A percentile compares a stretch with the other conserved stretches of the same genome.
phyloP scores from a whole-genome alignment of 2,329 filamentous ascomycete genomes.

The Dactylellina haptotyla region DNA sequence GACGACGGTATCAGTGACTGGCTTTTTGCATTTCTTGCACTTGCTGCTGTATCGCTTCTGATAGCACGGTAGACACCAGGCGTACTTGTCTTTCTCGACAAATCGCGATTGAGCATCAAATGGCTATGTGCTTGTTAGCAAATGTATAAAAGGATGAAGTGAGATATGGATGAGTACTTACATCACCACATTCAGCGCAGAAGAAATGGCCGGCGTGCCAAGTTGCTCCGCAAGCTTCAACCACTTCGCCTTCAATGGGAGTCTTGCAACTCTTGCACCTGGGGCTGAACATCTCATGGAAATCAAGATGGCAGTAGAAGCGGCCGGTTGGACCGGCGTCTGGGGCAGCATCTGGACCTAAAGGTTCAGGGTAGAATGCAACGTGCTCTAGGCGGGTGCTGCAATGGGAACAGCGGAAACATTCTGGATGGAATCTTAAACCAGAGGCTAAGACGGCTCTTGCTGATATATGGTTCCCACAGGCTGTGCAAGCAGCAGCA shows the following conservation, averaged over 20 bases:
- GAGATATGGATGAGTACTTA: slow-evolving; percentile 34
- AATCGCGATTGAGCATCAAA: slow-evolving; percentile 70
- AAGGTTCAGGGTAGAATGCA: slow-evolving; percentile 92
- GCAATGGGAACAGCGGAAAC: slow-evolving; percentile 89
- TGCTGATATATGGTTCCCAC: slow-evolving; percentile 83
- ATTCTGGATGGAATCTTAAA: slow-evolving; percentile 88
- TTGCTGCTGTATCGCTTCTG: slow-evolving; percentile 89
- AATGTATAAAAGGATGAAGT: neutral
- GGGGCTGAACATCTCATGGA: slow-evolving; percentile 92
- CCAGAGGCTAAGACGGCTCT: slow-evolving; percentile 87
- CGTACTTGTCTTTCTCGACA: slow-evolving; percentile 96
- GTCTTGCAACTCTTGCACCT: slow-evolving; percentile 96
- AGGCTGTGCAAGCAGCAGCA: slow-evolving; percentile 82
- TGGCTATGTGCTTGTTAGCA: slow-evolving; percentile 52
- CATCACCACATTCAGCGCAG: slow-evolving; percentile 95
- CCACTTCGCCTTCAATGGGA: slow-evolving; percentile 92
- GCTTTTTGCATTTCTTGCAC: slow-evolving; percentile 83
- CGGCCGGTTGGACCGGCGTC: slow-evolving; percentile 71
- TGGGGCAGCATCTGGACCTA: slow-evolving; percentile 29
- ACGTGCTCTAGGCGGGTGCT: slow-evolving; percentile 89
- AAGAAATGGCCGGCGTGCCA: slow-evolving; percentile 99
- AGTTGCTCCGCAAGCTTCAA: slow-evolving; percentile 91
- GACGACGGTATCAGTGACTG: slow-evolving; percentile 89
- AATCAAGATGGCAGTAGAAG: slow-evolving; percentile 99
- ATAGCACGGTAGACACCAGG: slow-evolving; percentile 94